These are phyloP conservation scores for Stephanodiscus triporus DNA, from an alignment of 108 stramenopile species.

Conservation along the genomic window DNA sequence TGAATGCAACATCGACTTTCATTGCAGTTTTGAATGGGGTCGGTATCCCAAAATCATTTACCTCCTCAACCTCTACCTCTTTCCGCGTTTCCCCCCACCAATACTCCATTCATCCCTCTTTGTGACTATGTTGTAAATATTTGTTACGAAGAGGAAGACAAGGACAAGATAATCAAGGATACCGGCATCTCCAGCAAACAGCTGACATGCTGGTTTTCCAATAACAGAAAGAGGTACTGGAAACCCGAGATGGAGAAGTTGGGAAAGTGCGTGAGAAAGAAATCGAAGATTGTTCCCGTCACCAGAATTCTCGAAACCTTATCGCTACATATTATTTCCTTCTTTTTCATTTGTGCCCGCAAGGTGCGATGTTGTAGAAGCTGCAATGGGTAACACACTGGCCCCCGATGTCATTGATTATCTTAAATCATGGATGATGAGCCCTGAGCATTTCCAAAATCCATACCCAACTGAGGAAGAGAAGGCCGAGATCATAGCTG, in stretches of 20 bases:
- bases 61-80: background rate
- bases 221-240: conserved; percentile 38
- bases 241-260: conserved; percentile 19
- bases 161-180: conserved; percentile 25
- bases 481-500: conserved; percentile 28
- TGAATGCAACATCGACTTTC: background rate
- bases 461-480: conserved; percentile 41
- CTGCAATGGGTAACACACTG: conserved; percentile 13
- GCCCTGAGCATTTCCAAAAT: conserved; percentile 22
- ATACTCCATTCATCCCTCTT: background rate
- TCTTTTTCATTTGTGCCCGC: background rate
- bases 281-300: background rate
- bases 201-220: conserved; percentile 41
- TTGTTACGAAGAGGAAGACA: conserved; percentile 18
- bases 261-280: background rate
- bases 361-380: background rate
- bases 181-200: conserved; percentile 36
- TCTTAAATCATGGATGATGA: conserved; percentile 37
- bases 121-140: background rate
- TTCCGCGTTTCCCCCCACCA: background rate
- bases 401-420: conserved; percentile 17
- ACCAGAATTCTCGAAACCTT: background rate
- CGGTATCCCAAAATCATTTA: background rate
- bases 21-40: background rate
- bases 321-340: background rate